Percentiles rank a stretch among this genome's conserved stretches.
These are phyloP conservation scores for Trametes sanguinea DNA, from an alignment of 768 basidiomycete genomes.

Conservation along the genomic window DNA sequence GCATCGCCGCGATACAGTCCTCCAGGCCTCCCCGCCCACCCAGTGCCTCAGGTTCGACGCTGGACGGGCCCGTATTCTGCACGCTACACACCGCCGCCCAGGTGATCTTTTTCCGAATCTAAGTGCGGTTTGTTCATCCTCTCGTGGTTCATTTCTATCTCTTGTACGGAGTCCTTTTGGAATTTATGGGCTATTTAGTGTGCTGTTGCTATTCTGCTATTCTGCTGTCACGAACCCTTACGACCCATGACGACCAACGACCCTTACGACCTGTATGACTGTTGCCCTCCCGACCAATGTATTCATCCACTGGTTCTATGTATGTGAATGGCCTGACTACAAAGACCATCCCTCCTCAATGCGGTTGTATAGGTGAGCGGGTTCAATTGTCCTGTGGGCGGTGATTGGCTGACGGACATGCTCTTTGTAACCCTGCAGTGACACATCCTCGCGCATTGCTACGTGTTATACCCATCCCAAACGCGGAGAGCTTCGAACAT, in stretches of 20 bases:
- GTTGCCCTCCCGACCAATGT: neutral
- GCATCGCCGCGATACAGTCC: conserved; percentile 2
- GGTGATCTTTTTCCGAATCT: neutral
- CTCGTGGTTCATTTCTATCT: neutral
- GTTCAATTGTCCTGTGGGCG: no score
- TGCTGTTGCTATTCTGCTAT: neutral
- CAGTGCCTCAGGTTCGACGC: neutral
- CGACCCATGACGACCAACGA: neutral
- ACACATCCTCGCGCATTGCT: no score
- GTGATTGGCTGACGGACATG: no score
- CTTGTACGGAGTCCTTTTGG: neutral
- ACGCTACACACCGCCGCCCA: neutral
- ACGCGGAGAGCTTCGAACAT: no score
- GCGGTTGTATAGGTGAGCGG: no score
- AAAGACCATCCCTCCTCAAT: neutral
- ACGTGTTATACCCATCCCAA: no score
- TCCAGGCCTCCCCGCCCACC: conserved; percentile 1
- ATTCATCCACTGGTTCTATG: neutral
- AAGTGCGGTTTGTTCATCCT: no score
- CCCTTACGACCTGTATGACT: neutral
- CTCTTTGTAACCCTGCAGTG: no score
- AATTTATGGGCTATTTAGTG: conserved; percentile 21
- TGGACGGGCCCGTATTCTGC: neutral
- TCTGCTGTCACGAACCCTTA: neutral
- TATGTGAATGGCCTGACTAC: neutral